Evolutionary conservation across 352 stramenopile genomes (phyloP), one percentile per base, ranked within the genome.

Genomic region (Blastocystis sp.): DNA sequence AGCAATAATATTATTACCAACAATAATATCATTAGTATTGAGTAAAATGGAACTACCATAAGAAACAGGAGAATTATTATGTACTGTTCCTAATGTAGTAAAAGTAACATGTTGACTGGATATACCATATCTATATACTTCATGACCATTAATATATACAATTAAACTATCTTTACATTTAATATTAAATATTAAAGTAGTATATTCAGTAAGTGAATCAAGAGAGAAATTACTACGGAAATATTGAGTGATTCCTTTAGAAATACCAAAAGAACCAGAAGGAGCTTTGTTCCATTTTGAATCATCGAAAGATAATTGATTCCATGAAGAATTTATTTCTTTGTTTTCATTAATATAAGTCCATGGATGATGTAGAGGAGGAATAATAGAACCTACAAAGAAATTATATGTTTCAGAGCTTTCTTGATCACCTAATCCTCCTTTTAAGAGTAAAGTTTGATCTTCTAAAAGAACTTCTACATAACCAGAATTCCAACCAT

Each of bases 91-190:
- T 0, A 5, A 6, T 9, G 52, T 62, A 5, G 16, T 36, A 1
- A 24, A 13, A 18, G 32, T 31, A 2, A 59, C 16, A 0, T 1
- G 4, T 1, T 16, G 28, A 7, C n/a, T 21, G 27, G 52, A 42
- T 19, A 62, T 19, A 28, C 41, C 54, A 9, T 43, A 16, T n/a
- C 52, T 25, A 34, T 27, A 42, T 2, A 62, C 31, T 33, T 49
- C 52, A 18, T 52, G 13, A 34, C 52, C 52, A 21, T 62, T 62
- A 25, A 62, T 27, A 16, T 62, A 62, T 10, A 62, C 11, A 6
- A 62, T 36, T 19, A 18, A 39, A 34, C 52, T 42, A 10, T 39
- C 52, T 42, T 62, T 62, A 25, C 48, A 27, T 2, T 6, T 62
- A 23, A 62, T 30, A 0, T 39, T 62, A 42, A 62, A 40, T 24